Base-by-base conservation (phyloP, 1,284 basidiomycete species). In the Xerocomus minutiporus region DNA sequence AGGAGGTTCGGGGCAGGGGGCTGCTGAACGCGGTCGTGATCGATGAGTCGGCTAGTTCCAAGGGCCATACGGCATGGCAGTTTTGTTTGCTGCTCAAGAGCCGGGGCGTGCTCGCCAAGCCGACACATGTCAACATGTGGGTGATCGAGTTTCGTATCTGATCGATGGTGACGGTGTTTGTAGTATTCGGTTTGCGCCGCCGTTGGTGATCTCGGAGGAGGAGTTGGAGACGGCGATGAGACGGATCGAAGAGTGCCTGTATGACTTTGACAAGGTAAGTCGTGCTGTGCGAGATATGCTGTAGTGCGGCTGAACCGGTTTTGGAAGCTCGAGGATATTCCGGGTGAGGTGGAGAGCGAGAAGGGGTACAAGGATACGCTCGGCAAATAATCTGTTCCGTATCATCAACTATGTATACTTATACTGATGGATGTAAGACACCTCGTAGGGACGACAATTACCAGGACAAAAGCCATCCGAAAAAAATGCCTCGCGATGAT, bases 11-110 rank as follows among this genome's bases (percentile, higher is more conserved):
- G 26, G 95, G 94, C 2, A 78, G 84, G 52, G 96, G 96, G 0
- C 73, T 99, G 54, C 76, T 99, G 62, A 98, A 98, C 68, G 96
- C 96, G 8, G 82, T 99, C 25, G 90, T 98, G 26, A 94, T 99
- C 55, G 89, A 98, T 67, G 91, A 97, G 74, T 71, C 72, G 55
- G 82, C 83, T 75, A 90, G 86, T 61, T 73, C 61, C 46, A 88
- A 82, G 67, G 86, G 90, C 15, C 78, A 93, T 54, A 86, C 88
- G 3, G 96, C 96, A 6, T 98, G 96, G 97, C 91, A 99, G 69
- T 78, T 99, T 48, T 99, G 97, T 72, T 70, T 98, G 65, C 72
- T 98, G 59, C 75, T 99, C 72, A 97, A 96, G 84, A 85, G 83
- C 63, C 81, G 91, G 52, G 94, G 95, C 8, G 78, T 97, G 52